Base-by-base conservation (phyloP, 116 monocot species). In the Posidonia oceanica region DNA sequence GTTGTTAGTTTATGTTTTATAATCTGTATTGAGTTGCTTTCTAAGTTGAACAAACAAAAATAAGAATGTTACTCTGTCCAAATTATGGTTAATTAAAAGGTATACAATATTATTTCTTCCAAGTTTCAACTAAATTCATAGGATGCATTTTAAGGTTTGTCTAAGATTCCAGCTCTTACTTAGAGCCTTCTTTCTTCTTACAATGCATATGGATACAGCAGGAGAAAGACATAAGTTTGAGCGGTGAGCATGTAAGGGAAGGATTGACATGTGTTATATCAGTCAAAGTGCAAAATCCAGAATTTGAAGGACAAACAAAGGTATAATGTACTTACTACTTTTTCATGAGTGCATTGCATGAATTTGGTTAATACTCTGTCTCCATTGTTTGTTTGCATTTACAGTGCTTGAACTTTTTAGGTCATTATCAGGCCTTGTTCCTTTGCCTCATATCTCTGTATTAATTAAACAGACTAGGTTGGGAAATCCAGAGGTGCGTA, bases 281-380 rank as follows among this genome's bases (percentile, higher is more conserved):
- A 42, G 92, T 97, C 36, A 97, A 97, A 77, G 92, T 97, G 41
- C 82, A 85, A 67, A 85, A 89, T 63, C 92, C 97, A 68, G 97
- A 97, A 78, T 97, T 97, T 85, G 97, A 97, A 85, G 97, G 97
- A 60, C 97, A 97, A 72, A 97, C 97, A 71, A 97, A 97, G 97
- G 97, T 89, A 64, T n/a, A 21, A 14, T 1, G 7, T 48, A 12
- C 11, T 48, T 48, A 48, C 48, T 48, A 7, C 48, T 48, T 48
- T 29, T 48, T 10, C 48, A 10, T 7, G 48, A 48, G 48, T 48
- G 48, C 2, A 29, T 29, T 29, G 29, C 29, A 29, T 29, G 29
- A 29, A 29, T 29, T 29, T 29, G 29, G 29, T 29, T 38, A 37
- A 63, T 39, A 16, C 3, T 63, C 39, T 38, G 6, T 63, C 52